Conservation (phyloP, 1,284 basidiomycete species). For the Irpex sp. region DNA sequence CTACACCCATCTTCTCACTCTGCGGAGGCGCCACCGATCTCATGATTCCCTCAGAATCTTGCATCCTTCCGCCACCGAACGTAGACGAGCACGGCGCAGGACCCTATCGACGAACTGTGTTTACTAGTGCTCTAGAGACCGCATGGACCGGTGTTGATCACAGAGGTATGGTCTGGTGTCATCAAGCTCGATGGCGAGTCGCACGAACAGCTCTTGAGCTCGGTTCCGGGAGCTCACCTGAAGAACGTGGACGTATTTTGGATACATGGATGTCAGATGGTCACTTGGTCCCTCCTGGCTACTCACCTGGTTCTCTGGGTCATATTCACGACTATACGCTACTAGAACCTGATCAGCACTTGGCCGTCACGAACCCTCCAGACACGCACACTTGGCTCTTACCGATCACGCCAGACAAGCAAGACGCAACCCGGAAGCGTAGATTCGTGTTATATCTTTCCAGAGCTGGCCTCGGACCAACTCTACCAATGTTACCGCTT, state of each 20-base stretch:
- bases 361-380: slow-evolving; percentile 40
- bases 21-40: slow-evolving; percentile 91
- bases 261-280: slow-evolving; percentile 66
- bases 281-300: slow-evolving; percentile 32
- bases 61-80: slow-evolving; percentile 51
- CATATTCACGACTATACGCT: slow-evolving; percentile 27
- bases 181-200: slow-evolving; percentile 88
- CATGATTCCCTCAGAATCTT: slow-evolving; percentile 91
- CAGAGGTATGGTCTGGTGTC: slow-evolving; percentile 97
- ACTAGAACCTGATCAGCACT: slow-evolving; percentile 30
- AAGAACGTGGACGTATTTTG: slow-evolving; percentile 35
- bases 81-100: slow-evolving; percentile 12
- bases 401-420: slow-evolving; percentile 28
- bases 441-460: slow-evolving; percentile 54
- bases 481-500: slow-evolving; percentile 40
- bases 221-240: slow-evolving; percentile 29
- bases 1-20: slow-evolving; percentile 75
- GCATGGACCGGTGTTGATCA: slow-evolving; percentile 96
- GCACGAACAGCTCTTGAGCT: slow-evolving; percentile 77
- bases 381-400: slow-evolving; percentile 46
- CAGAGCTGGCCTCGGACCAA: slow-evolving; percentile 35
- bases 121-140: slow-evolving; percentile 83
- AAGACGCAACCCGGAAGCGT: slow-evolving; percentile 7
- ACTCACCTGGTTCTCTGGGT: slow-evolving; percentile 7
- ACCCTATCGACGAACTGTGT: slow-evolving; percentile 66